Evolutionary conservation across 2,329 filamentous ascomycete species (phyloP).

Genomic region (Byssochlamys sp.): DNA sequence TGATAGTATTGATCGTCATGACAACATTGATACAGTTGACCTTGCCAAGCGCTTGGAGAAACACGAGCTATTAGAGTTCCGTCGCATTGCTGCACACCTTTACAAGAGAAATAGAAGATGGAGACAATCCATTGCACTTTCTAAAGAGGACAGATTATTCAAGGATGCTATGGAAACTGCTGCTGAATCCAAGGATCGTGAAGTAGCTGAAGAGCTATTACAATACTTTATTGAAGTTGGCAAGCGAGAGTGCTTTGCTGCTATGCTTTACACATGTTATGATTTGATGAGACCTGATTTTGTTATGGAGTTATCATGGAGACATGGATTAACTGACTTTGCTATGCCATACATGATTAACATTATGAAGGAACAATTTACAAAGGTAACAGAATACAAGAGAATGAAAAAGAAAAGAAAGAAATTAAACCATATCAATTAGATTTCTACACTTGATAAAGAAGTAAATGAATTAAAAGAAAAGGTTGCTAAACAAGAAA

Average conservation of each 20-base stretch:
- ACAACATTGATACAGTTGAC: constrained; percentile 95
- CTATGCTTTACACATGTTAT: constrained; percentile 97
- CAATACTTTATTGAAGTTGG: constrained; percentile 99
- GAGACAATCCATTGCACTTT: constrained; percentile 96
- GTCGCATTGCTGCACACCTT: constrained; percentile 93
- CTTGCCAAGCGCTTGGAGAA: constrained; percentile 87
- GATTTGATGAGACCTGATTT: constrained; percentile 88
- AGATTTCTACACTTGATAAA: too few species aligned
- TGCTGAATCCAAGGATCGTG: constrained; percentile 77
- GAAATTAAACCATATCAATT: too few species aligned
- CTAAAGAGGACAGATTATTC: constrained; percentile 98
- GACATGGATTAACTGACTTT: constrained; percentile 85
- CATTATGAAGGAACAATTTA: constrained; percentile 84
- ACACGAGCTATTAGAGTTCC: constrained; percentile 97
- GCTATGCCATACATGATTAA: constrained; percentile 99
- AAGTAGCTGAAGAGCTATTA: constrained; percentile 88
- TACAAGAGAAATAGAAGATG: constrained; percentile 99
- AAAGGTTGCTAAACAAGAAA: too few species aligned
- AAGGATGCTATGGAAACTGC: constrained; percentile 98
- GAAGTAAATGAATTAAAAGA: too few species aligned
- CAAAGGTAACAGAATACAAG: too few species aligned
- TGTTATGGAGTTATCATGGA: constrained; percentile 94
- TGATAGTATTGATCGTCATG: constrained; percentile 95
- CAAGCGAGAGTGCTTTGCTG: constrained; percentile 96
- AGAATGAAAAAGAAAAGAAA: too few species aligned